Evolutionary conservation across 345 rosid genomes (phyloP).

Genomic region (Abelmoschus esculentus): DNA sequence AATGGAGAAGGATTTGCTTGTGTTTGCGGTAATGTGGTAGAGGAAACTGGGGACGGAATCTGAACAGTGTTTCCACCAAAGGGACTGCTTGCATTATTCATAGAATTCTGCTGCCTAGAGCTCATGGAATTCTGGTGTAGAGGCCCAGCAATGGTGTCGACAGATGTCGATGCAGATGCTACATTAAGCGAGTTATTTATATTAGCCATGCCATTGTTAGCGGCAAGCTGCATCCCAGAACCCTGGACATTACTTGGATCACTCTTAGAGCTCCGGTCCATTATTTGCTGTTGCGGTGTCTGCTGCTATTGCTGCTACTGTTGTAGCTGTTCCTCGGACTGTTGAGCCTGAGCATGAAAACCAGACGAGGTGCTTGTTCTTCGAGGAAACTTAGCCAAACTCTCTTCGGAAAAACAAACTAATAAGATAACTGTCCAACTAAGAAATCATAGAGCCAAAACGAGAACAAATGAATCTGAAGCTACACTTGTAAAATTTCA

Average conservation of each 20-base stretch:
- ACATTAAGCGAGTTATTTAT: slow-evolving; percentile 51
- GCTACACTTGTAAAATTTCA: background rate
- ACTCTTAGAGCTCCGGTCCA: slow-evolving; percentile 37
- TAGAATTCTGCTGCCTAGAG: slow-evolving; percentile 64
- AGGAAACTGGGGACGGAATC: slow-evolving; percentile 74
- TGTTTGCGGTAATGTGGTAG: slow-evolving; percentile 53
- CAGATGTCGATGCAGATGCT: slow-evolving; percentile 53
- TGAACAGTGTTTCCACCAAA: slow-evolving; percentile 71
- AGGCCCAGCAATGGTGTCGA: slow-evolving; percentile 74
- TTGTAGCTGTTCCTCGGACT: slow-evolving; percentile 53
- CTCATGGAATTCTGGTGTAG: slow-evolving; percentile 89
- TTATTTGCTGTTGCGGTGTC: slow-evolving; percentile 39
- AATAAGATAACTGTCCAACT: slow-evolving; percentile 1
- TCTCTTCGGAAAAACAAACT: slow-evolving; percentile 46
- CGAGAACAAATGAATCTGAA: slow-evolving; percentile 6
- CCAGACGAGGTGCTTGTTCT: slow-evolving; percentile 51
- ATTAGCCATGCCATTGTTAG: slow-evolving; percentile 42
- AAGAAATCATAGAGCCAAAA: background rate
- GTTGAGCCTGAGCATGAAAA: slow-evolving; percentile 50
- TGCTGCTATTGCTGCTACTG: too few relatives aligned
- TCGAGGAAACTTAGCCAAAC: slow-evolving; percentile 93
- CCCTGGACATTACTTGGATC: slow-evolving; percentile 53
- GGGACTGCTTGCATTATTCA: slow-evolving; percentile 67
- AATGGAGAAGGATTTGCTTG: slow-evolving; percentile 64
- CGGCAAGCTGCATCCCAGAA: slow-evolving; percentile 35